These are phyloP conservation scores for Acanthamoeba castellanii DNA, from an alignment of 208 protist genomes.

Conservation along the genomic window DNA sequence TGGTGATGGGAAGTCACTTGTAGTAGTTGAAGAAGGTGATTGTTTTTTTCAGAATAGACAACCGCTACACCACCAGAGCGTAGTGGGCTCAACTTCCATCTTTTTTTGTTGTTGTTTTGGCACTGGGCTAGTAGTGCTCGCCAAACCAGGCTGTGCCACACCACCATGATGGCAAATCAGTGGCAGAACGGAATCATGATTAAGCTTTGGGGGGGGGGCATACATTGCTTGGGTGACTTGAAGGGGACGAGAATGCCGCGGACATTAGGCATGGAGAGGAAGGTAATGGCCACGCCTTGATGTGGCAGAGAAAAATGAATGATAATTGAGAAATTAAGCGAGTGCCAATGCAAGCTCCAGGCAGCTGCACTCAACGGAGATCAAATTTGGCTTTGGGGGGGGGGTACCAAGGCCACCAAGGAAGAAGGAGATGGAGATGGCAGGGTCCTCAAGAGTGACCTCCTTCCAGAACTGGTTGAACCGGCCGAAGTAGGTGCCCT, in stretches of 20 bases:
- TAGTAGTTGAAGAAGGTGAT: no score
- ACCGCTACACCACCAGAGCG: background rate
- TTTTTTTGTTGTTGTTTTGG: background rate
- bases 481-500: background rate
- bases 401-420: slow-evolving; percentile 22
- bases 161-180: background rate
- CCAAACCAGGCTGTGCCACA: background rate
- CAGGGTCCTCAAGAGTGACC: slow-evolving; percentile 4
- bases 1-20: background rate
- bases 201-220: background rate
- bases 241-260: background rate
- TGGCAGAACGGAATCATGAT: background rate
- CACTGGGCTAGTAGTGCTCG: background rate
- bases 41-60: background rate
- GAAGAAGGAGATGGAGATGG: slow-evolving; percentile 33
- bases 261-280: slow-evolving; percentile 1
- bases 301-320: background rate
- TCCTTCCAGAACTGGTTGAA: slow-evolving; percentile 43
- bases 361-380: background rate
- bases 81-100: background rate
- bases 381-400: background rate
- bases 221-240: slow-evolving; percentile 11
- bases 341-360: no score
- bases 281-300: background rate
- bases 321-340: background rate